Evolutionary conservation across 345 rosid genomes (phyloP).

Genomic region (Syzygium jambos): DNA sequence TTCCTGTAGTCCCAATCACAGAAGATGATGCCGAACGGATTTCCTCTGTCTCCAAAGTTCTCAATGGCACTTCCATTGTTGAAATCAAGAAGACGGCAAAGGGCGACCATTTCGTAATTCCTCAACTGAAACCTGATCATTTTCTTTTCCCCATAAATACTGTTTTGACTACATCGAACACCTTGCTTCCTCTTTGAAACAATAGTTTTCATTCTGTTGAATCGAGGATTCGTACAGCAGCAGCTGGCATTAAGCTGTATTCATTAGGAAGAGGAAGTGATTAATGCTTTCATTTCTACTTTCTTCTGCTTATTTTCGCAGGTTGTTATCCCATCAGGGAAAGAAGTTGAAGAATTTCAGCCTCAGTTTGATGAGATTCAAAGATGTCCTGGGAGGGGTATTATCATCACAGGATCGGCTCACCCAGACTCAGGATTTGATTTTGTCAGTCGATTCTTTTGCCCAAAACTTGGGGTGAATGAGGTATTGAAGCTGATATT

Average conservation of each 20-base stretch:
- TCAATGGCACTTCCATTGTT: slow-evolving; percentile 35
- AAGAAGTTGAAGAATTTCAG: slow-evolving; percentile 39
- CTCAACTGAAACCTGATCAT: background rate
- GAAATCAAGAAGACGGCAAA: slow-evolving; percentile 42
- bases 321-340: slow-evolving; percentile 57
- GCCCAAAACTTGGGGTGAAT: slow-evolving; percentile 48
- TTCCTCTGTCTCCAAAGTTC: slow-evolving; percentile 31
- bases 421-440: slow-evolving; percentile 49
- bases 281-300: background rate
- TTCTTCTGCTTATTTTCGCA: slow-evolving; percentile 2
- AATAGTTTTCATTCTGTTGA: background rate
- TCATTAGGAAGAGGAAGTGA: background rate
- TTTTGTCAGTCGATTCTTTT: slow-evolving; percentile 58
- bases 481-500: slow-evolving; percentile 34
- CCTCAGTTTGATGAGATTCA: slow-evolving; percentile 41
- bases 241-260: background rate
- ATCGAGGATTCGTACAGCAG: background rate
- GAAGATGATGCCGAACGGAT: slow-evolving; percentile 25
- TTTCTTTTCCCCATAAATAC: background rate
- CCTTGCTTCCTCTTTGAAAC: background rate
- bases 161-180: background rate
- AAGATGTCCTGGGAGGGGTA: slow-evolving; percentile 45
- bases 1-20: slow-evolving; percentile 28
- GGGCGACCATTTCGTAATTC: slow-evolving; percentile 39
- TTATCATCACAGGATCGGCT: slow-evolving; percentile 50